These are phyloP conservation scores for Adansonia digitata DNA, from an alignment of 345 rosid genomes.

Conservation along the genomic window DNA sequence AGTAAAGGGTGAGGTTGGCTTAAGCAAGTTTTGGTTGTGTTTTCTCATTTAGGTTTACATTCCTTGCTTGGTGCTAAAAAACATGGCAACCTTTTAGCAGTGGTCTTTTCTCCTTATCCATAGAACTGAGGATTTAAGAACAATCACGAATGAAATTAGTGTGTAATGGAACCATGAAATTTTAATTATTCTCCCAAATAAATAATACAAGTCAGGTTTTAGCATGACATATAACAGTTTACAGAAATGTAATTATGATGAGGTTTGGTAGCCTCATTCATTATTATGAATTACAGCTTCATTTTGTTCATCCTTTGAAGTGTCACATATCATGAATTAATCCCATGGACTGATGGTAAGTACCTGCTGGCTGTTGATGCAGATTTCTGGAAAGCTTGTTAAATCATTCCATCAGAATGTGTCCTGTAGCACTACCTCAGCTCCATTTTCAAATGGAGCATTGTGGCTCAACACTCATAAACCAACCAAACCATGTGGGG, in stretches of 20 bases:
- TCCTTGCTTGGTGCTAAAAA: slow-evolving; percentile 1
- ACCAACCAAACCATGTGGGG: slow-evolving; percentile 27
- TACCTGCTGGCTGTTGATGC: slow-evolving; percentile 26
- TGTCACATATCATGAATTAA: background rate
- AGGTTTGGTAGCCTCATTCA: slow-evolving; percentile 1
- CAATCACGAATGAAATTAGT: background rate
- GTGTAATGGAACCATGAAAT: background rate
- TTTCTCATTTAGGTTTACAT: background rate
- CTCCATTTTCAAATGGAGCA: slow-evolving; percentile 47
- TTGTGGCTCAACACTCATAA: slow-evolving; percentile 33
- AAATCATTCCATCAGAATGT: slow-evolving; percentile 41
- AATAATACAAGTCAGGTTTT: background rate
- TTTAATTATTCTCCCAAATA: background rate
- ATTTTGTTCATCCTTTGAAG: background rate
- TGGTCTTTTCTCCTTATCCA: background rate
- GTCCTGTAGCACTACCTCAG: slow-evolving; percentile 62
- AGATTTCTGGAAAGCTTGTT: slow-evolving; percentile 77
- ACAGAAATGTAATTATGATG: background rate
- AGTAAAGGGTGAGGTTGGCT: background rate
- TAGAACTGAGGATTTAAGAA: background rate
- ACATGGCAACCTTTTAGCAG: background rate
- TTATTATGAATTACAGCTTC: background rate
- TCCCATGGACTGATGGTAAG: slow-evolving; percentile 22
- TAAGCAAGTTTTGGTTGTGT: background rate
- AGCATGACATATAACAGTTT: background rate